Percentiles rank a stretch among this genome's conserved stretches.
phyloP scores from a whole-genome alignment of 305 asterid species.

The Lippia alba region DNA sequence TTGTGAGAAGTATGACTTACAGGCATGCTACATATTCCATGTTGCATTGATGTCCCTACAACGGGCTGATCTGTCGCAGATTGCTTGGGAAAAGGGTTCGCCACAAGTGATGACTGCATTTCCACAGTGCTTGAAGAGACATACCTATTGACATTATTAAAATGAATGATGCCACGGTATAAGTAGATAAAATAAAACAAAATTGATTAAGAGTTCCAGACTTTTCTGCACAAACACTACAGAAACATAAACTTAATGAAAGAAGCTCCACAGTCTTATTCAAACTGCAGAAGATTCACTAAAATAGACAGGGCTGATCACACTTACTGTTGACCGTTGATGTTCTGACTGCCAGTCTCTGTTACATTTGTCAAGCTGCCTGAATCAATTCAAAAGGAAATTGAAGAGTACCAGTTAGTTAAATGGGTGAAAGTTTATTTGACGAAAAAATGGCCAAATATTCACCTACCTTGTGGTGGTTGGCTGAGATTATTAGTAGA shows the following conservation, averaged over 20 bases:
- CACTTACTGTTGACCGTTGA: slow-evolving; percentile 38
- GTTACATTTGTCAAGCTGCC: slow-evolving; percentile 25
- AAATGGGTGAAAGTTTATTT: slow-evolving; percentile 9
- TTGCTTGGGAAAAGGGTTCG: slow-evolving; percentile 37
- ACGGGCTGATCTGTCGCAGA: slow-evolving; percentile 31
- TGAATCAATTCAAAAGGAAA: slow-evolving; percentile 28
- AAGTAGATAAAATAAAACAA: neutral
- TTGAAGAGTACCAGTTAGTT: neutral
- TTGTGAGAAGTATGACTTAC: slow-evolving; percentile 43
- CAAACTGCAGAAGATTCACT: no score
- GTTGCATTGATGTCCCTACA: slow-evolving; percentile 33
- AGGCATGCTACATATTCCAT: slow-evolving; percentile 56
- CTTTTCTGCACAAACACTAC: slow-evolving; percentile 8
- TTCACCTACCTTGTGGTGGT: slow-evolving; percentile 31
- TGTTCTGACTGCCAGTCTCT: slow-evolving; percentile 28
- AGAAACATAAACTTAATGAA: neutral
- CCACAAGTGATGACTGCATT: slow-evolving; percentile 33
- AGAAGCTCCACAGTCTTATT: neutral
- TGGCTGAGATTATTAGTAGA: slow-evolving; percentile 13
- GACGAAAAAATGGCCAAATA: neutral
- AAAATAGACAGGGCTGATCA: neutral
- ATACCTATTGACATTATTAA: slow-evolving; percentile 38
- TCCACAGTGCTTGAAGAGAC: slow-evolving; percentile 34
- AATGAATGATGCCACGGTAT: slow-evolving; percentile 1
- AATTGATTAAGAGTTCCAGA: neutral